Base-by-base conservation (phyloP, 1,139 yeast species). In the Scheffersomyces cryptocercus region DNA sequence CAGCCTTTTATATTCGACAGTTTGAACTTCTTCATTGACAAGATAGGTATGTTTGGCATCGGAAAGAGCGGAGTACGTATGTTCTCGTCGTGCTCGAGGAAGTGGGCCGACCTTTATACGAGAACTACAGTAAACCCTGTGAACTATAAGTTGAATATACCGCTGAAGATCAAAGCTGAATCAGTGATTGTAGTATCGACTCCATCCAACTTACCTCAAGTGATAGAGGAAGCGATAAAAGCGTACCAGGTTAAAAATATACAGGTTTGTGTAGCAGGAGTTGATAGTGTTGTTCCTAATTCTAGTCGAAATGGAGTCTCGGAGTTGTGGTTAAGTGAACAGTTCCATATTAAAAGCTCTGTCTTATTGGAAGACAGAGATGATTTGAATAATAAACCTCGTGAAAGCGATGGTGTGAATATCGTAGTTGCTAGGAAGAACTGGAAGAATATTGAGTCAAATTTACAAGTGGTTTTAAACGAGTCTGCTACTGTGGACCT, bases 221-320 rank as follows among this genome's bases (percentile, higher is more conserved):
- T 68, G 14, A 67, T 75, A 5, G 62, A 64, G 28, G 59, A 64
- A 40, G 54, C 75, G 11, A 64, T 73, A 6, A 46, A 53, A 0
- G 52, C 71, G n/a, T 55, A 61, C 49, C 60, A 64, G 37, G 34
- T 49, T 14, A 55, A 63, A 6, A 52, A 62, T 5, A 39, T 76
- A n/a, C 79, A 76, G 50, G 64, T 76, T 0, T 56, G 75, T 5
- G 77, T 74, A 10, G 81, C 79, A 0, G 79, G 82, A 7, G 67
- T 77, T 4, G 83, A 79, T 48, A 64, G 79, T 1, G 65, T 77
- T 11, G 59, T 53, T 6, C 74, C 72, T 14, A 57, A 62, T 37
- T 68, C 73, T 0, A 57, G 58, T 9, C 56, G 77, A 35, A 62
- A 70, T 47, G 83, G 81, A 0, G 57, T 76, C 6, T 65, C 79